Base-by-base conservation (phyloP, 2,329 filamentous ascomycete genomes). In the Alternaria viburni region DNA sequence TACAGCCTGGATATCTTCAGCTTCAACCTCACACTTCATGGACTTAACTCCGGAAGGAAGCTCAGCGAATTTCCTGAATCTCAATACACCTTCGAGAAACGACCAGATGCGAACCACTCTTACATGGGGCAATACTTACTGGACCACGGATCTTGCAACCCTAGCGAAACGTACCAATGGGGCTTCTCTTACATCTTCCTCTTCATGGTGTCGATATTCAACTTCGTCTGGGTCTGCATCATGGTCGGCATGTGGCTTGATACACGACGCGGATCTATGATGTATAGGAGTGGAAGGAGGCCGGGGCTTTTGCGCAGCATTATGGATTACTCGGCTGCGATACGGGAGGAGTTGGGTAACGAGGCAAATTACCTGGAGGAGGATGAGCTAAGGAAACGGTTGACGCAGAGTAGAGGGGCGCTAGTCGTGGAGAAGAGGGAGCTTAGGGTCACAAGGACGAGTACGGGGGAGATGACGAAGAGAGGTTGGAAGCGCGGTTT, bases 141-240 rank as follows among this genome's bases (percentile, higher is more conserved):
- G 41, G 50, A 59, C 3, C 67, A 76, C 51, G 70, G 73, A 23
- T 74, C 73, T 5, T 78, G 75, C 56, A 73, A 76, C 41, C 73
- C 75, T 8, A 70, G 62, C 46, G 74, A 77, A 21, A 76, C 69
- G 9, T 78, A 78, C 51, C 74, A 77, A 52, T 78, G 75, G 75
- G 75, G 75, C 1, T 78, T 78, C 56, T 78, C 75, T 0, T 78
- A 78, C 61, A 77, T 77, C 9, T 78, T 78, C 59, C 63, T 78
- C 8, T 77, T 77, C 65, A 76, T 76, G 74, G 64, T 78, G 0
- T 70, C 69, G 10, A 77, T 77, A 5, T 77, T 77, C 63, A 76
- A 77, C 46, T 78, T 76, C 52, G 47, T 77, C 23, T 78, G 76
- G 75, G 58, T 64, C 8, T 73, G 70, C 17, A 76, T 76, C n/a